phyloP scores from a whole-genome alignment of 495 filamentous ascomycete species.

The Penicillium paxilli region DNA sequence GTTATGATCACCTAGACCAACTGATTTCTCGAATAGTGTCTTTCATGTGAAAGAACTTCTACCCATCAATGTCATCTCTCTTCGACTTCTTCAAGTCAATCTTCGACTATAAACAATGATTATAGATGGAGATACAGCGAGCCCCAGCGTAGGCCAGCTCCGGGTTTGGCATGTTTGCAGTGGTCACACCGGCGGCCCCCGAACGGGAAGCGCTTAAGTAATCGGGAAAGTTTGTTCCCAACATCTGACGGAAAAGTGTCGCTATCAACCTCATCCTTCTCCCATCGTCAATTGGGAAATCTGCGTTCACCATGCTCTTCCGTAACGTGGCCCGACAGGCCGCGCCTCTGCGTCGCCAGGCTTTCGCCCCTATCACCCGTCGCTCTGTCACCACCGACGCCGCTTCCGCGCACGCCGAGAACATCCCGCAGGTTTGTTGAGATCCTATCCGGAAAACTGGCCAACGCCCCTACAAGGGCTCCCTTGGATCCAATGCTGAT shows the following conservation, averaged over 20 bases:
- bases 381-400: constrained; percentile 92
- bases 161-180: constrained; percentile 36
- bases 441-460: constrained; percentile 49
- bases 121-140: too few species aligned
- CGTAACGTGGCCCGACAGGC: constrained; percentile 45
- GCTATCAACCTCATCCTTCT: constrained; percentile 23
- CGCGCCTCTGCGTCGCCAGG: constrained; percentile 55
- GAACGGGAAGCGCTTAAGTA: constrained; percentile 37
- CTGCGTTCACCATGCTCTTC: constrained; percentile 44
- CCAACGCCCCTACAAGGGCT: constrained; percentile 4
- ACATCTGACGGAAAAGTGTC: constrained; percentile 36
- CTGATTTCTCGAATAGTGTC: not conserved
- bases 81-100: too few species aligned
- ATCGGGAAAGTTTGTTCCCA: constrained; percentile 47
- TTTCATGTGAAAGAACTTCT: not conserved
- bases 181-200: constrained; percentile 35
- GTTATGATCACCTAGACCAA: not conserved
- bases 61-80: not conserved
- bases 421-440: constrained; percentile 67
- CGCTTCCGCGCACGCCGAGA: constrained; percentile 85
- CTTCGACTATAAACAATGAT: too few species aligned
- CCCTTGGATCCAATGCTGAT: constrained; percentile 25
- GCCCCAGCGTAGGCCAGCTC: constrained; percentile 13
- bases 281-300: constrained; percentile 32
- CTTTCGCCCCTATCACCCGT: constrained; percentile 55